A percentile compares a stretch with the other conserved stretches of the same genome.
phyloP scores from a whole-genome alignment of 129 eudicot species.

The Centaurea solstitialis region DNA sequence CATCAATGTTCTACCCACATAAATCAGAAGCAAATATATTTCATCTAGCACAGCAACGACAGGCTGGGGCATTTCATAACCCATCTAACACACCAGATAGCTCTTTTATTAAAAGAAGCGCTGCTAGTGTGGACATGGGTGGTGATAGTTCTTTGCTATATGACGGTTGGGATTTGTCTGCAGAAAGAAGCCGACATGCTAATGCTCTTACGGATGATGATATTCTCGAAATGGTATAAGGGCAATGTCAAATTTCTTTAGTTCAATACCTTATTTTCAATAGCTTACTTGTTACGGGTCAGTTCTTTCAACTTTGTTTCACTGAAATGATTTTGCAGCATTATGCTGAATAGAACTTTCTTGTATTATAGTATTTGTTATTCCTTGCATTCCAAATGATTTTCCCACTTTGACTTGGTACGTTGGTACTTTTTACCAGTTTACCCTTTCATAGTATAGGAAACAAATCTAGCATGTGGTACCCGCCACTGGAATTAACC shows the following conservation, averaged over 20 bases:
- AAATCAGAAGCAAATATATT: constrained; percentile 49
- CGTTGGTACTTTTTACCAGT: neutral
- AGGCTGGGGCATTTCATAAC: constrained; percentile 35
- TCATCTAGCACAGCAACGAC: constrained; percentile 37
- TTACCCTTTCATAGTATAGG: neutral
- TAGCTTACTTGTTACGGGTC: neutral
- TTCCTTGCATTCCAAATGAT: neutral
- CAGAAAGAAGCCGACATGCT: constrained; percentile 49
- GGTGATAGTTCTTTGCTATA: constrained; percentile 37
- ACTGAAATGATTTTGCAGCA: neutral
- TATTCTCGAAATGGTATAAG: constrained; percentile 81
- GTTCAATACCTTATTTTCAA: neutral
- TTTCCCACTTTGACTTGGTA: neutral
- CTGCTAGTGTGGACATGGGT: constrained; percentile 28
- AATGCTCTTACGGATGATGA: constrained; percentile 83
- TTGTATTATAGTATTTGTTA: neutral
- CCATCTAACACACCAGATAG: constrained; percentile 27
- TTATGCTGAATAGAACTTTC: neutral
- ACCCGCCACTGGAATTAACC: neutral
- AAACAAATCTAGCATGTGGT: neutral
- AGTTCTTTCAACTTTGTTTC: neutral
- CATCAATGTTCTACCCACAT: constrained; percentile 67
- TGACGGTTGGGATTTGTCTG: constrained; percentile 56
- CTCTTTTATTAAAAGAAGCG: constrained; percentile 28
- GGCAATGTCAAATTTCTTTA: neutral